Evolutionary conservation across 2,329 filamentous ascomycete species (phyloP).

Genomic region (Onygenales sp.): DNA sequence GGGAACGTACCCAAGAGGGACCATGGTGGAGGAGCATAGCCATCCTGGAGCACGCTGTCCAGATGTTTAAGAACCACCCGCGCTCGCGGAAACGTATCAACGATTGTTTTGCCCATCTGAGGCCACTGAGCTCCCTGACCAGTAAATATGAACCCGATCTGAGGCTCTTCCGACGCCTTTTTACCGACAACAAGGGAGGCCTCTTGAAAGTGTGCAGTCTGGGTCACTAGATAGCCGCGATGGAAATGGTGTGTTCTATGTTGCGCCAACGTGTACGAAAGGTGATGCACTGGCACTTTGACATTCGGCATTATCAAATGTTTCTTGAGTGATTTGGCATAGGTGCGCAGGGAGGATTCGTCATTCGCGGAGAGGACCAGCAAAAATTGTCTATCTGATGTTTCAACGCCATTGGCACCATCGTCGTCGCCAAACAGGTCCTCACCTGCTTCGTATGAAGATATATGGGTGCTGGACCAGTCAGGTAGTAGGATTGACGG

Average conservation of each 20-base stretch:
- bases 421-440: slow-evolving; percentile 1
- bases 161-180: background rate
- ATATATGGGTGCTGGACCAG: background rate
- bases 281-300: slow-evolving; percentile 5
- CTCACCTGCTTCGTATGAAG: slow-evolving; percentile 1
- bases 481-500: background rate
- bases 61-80: slow-evolving; percentile 5
- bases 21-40: slow-evolving; percentile 2
- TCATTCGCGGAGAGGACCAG: slow-evolving; percentile 13
- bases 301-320: slow-evolving; percentile 16
- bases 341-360: slow-evolving; percentile 11
- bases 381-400: background rate
- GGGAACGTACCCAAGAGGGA: background rate
- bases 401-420: background rate
- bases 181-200: background rate
- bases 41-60: slow-evolving; percentile 12
- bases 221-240: slow-evolving; percentile 8
- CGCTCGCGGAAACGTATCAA: slow-evolving; percentile 3
- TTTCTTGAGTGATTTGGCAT: slow-evolving; percentile 11
- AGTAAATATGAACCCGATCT: slow-evolving; percentile 12
- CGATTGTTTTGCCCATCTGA: slow-evolving; percentile 12
- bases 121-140: slow-evolving; percentile 16
- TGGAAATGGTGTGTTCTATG: slow-evolving; percentile 7
- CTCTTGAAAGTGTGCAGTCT: background rate
- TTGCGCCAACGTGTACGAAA: slow-evolving; percentile 12